Percentiles rank a stretch among this genome's conserved stretches.
Conservation (phyloP, 345 rosid species). For the Gossypium bickii region DNA sequence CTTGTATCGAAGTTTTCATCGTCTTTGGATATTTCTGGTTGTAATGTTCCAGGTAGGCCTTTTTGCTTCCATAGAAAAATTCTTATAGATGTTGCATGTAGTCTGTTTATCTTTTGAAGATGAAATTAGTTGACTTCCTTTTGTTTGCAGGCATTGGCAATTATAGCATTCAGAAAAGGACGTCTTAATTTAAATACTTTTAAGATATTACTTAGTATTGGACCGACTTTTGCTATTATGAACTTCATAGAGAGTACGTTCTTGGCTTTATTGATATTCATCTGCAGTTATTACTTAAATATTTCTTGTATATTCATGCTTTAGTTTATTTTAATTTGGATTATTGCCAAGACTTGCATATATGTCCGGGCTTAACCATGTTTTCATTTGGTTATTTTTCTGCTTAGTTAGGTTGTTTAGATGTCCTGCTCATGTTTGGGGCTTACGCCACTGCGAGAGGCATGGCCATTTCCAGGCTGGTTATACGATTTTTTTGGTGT, state of each 20-base stretch:
- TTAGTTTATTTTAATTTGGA: not conserved
- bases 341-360: not conserved
- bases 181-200: slow-evolving; percentile 54
- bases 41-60: slow-evolving; percentile 86
- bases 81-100: not conserved
- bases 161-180: slow-evolving; percentile 77
- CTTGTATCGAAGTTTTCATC: slow-evolving; percentile 85
- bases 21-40: slow-evolving; percentile 92
- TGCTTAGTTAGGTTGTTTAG: slow-evolving; percentile 61
- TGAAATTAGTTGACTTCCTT: slow-evolving; percentile 9
- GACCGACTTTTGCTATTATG: slow-evolving; percentile 87
- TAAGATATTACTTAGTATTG: slow-evolving; percentile 74
- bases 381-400: slow-evolving; percentile 17
- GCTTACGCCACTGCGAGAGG: slow-evolving; percentile 89
- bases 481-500: slow-evolving; percentile 87
- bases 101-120: slow-evolving; percentile 9
- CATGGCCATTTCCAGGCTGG: slow-evolving; percentile 94
- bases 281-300: slow-evolving; percentile 12
- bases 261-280: slow-evolving; percentile 7
- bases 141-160: slow-evolving; percentile 60
- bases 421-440: slow-evolving; percentile 88
- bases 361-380: not conserved
- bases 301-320: not conserved
- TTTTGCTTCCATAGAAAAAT: slow-evolving; percentile 11
- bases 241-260: slow-evolving; percentile 76